These are phyloP conservation scores for Penicillium subrubescens DNA, from an alignment of 495 filamentous ascomycete genomes.

Conservation along the genomic window DNA sequence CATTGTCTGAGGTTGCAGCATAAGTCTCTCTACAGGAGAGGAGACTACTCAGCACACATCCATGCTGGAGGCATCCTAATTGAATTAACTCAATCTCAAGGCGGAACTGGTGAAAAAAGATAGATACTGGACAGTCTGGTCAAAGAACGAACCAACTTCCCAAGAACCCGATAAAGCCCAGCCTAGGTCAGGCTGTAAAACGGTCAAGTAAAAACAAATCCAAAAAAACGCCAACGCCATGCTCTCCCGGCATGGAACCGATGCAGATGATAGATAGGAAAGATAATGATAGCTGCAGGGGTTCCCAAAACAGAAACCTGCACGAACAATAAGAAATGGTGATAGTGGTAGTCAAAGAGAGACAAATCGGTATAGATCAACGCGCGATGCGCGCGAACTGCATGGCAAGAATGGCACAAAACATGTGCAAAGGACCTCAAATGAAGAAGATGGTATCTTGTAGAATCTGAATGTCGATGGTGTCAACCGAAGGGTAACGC, in stretches of 20 bases:
- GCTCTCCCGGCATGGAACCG: conserved; percentile 17
- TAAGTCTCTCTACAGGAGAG: background rate
- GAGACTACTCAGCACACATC: conserved; percentile 10
- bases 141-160: conserved; percentile 1
- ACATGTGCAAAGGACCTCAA: conserved; percentile 2
- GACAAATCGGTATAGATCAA: conserved; percentile 7
- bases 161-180: background rate
- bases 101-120: background rate
- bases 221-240: conserved; percentile 26
- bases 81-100: background rate
- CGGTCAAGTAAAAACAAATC: conserved; percentile 14
- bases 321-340: background rate
- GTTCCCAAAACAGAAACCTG: background rate
- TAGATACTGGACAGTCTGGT: conserved; percentile 9
- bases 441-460: conserved; percentile 15
- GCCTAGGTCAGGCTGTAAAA: background rate
- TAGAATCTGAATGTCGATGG: conserved; percentile 6
- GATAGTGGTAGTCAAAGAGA: conserved; percentile 3
- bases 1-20: background rate
- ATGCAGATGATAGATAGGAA: conserved; percentile 25
- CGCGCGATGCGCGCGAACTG: background rate
- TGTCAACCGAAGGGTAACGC: conserved; percentile 20
- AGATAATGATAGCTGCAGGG: background rate
- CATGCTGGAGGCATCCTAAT: background rate
- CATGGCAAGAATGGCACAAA: background rate